Base-by-base conservation (phyloP, 805 yeast genomes). In the Yarrowia porcina region DNA sequence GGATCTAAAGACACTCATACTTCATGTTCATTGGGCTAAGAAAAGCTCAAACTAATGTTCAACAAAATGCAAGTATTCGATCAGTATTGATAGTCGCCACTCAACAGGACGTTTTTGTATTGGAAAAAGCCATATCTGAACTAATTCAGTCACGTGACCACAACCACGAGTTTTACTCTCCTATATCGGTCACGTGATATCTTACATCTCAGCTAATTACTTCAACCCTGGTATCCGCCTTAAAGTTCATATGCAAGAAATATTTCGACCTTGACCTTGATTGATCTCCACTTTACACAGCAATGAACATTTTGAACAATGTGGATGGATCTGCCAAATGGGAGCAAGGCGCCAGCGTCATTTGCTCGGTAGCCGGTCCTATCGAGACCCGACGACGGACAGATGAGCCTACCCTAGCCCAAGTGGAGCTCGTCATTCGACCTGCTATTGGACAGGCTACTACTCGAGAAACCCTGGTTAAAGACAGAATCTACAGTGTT, bases 331-430 rank as follows among this genome's bases (percentile, higher is more conserved):
- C 96, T 0, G 85, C 93, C 0, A 81, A 81, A 23, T 77, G 85
- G 63, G 71, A 75, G 15, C 71, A 75, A n/a, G 83, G 81, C 1
- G 83, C 88, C 1, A 82, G 82, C 63, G 85, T 88, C 2, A 74
- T 92, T 2, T 83, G 87, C 44, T 85, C 97, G 0, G 92, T 93
- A 0, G 82, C 92, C 0, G 99, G 99, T 0, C 99, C 99, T 0
- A 81, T 93, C 30, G 97, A 93, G 69, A 86, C 90, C 11, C 87
- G 86, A 71, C 74, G 83, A 13, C 82, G 93, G 68, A 96, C 91
- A 71, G 98, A 93, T 72, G 73, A 86, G 33, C 97, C 97, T 11
- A 86, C 88, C 15, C 77, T 80, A 47, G 87, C 93, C 15, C 85
- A 89, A 17, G 72, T 94, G 17, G 97, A 91, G 72, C 81, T 94